Conservation (phyloP, 768 basidiomycete genomes). For the Leccinum rimulosum region DNA sequence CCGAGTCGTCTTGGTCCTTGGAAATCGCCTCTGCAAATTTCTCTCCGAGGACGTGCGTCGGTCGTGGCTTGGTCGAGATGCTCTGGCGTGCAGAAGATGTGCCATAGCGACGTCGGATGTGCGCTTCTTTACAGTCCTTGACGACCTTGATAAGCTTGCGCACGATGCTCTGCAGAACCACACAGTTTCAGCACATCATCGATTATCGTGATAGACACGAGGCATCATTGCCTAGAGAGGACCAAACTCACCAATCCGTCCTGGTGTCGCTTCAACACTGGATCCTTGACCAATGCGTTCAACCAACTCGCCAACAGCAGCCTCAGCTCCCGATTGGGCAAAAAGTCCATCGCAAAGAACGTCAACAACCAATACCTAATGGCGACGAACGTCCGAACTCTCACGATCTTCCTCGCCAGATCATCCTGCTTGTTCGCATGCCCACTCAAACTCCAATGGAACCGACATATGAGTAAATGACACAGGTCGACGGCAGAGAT, state of each 20-base stretch:
- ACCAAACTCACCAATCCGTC: conserved; percentile 67
- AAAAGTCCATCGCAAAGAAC: conserved; percentile 86
- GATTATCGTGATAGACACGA: background rate
- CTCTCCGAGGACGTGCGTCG: conserved; percentile 53
- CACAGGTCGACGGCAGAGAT: conserved; percentile 76
- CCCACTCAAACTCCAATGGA: conserved; percentile 54
- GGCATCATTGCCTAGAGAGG: background rate
- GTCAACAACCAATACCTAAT: conserved; percentile 89
- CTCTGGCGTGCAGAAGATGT: conserved; percentile 32
- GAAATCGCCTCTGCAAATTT: conserved; percentile 60
- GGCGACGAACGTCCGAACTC: conserved; percentile 87
- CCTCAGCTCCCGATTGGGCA: conserved; percentile 76
- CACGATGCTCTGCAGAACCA: conserved; percentile 61
- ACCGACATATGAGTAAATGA: conserved; percentile 68
- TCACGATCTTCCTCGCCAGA: conserved; percentile 69
- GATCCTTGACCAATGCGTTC: conserved; percentile 72
- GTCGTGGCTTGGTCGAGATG: conserved; percentile 33
- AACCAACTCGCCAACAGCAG: conserved; percentile 74
- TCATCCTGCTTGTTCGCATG: conserved; percentile 52
- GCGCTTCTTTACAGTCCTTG: conserved; percentile 73
- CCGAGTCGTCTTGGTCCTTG: conserved; percentile 56
- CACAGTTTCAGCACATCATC: conserved; percentile 7
- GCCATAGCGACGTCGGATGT: conserved; percentile 41
- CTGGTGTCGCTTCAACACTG: conserved; percentile 58
- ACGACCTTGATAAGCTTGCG: conserved; percentile 80